Evolutionary conservation across 2,329 filamentous ascomycete genomes (phyloP), one percentile per base, ranked within the genome.

Genomic region (Cadophora luteo-olivacea): DNA sequence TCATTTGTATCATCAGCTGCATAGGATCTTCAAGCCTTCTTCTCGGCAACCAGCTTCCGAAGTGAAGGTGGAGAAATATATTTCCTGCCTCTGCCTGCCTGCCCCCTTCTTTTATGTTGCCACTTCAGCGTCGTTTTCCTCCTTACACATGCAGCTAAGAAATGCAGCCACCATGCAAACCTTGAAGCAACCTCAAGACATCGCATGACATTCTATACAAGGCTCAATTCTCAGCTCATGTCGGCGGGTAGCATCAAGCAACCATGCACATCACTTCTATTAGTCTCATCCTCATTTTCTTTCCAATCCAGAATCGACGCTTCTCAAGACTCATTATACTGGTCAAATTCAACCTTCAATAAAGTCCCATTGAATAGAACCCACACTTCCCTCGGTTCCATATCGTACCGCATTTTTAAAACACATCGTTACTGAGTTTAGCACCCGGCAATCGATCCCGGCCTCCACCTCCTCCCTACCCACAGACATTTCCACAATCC

Each of bases 171-270:
- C 24, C 36, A 45, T 61, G 36, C 22, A 29, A 48, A 29, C 9
- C 58, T 45, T 16, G 41, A 45, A 19, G 36, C 36, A 38, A 9
- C 36, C 16, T 45, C 41, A 45, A 45, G 41, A 19, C 22, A 38
- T 38, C 54, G 54, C 32, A 58, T 58, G 54, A 58, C 32, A 33
- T 19, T 55, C 52, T 55, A 55, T 33, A 55, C 52, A 25, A 55
- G 33, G 19, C 7, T 33, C 19, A 33, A 11, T 19, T 19, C 14
- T 33, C 4, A 55, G 52, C 29, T 33, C 52, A n/a, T 33, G 29
- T 32, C 14, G 25, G 41, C 14, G 11, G 41, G 41, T 19, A 14
- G 16, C 19, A 45, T 45, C 12, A 19, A 45, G 14, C 12, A 19
- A 16, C 2, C 2, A 38, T 38, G 36, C 2, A 11, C 41, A 45